Conservation (phyloP, 306 rosid species). For the Echinosophora koreensis region DNA sequence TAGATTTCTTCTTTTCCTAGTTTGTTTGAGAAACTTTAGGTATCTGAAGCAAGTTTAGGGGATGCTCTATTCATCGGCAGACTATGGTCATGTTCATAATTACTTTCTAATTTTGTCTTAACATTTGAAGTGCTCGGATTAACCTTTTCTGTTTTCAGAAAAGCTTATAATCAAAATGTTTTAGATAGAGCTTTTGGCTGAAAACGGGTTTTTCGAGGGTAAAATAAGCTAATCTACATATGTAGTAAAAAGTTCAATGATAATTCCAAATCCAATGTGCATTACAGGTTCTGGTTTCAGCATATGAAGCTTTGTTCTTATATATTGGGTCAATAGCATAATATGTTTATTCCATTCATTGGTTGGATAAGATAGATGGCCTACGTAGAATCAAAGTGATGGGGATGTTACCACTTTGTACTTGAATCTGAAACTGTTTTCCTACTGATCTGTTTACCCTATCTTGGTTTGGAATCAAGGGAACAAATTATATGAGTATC, state of each 20-base stretch:
- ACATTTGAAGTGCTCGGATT: constrained; percentile 18
- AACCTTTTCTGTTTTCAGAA: background rate
- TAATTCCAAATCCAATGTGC: background rate
- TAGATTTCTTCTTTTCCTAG: constrained; percentile 7
- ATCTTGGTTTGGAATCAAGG: background rate
- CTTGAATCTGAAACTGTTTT: constrained; percentile 22
- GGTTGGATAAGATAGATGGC: background rate
- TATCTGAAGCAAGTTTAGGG: constrained; percentile 1
- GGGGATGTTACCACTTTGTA: background rate
- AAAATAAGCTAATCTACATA: background rate
- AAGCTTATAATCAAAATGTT: constrained; percentile 19
- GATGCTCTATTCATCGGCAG: constrained; percentile 2
- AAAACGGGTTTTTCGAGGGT: background rate
- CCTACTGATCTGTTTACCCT: constrained; percentile 16
- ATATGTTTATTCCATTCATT: background rate
- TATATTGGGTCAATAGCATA: background rate
- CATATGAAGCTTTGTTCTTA: background rate
- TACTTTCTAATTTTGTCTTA: background rate
- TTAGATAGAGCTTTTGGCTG: background rate
- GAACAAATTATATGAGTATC: background rate
- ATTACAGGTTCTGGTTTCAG: background rate
- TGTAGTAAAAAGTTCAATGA: background rate
- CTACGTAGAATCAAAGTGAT: constrained; percentile 23
- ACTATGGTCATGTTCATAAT: background rate
- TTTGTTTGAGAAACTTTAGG: constrained; percentile 30